Evolutionary conservation across 345 rosid species (phyloP).

Genomic region (Rhizophora mangle): DNA sequence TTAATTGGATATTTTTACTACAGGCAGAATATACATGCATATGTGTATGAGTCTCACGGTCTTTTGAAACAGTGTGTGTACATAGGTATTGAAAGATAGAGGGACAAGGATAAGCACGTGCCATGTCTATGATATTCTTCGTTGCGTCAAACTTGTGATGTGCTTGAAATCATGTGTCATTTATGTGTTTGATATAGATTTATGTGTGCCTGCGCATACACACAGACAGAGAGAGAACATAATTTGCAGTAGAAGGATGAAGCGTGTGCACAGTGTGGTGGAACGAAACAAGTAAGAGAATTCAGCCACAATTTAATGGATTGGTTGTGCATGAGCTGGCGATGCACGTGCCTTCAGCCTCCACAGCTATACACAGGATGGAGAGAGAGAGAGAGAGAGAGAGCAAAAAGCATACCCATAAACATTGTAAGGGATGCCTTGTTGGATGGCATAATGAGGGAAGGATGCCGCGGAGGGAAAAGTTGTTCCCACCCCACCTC

Average conservation of each 20-base stretch:
- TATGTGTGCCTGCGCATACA: neutral
- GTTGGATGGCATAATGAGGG: constrained; percentile 23
- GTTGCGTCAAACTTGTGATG: constrained; percentile 1
- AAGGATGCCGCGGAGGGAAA: constrained; percentile 14
- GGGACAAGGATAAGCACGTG: constrained; percentile 5
- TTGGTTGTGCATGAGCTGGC: constrained; percentile 15
- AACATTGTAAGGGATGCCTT: constrained; percentile 15
- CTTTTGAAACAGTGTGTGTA: no score
- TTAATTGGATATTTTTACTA: no score
- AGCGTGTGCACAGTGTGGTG: constrained; percentile 7
- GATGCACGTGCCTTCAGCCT: constrained; percentile 28
- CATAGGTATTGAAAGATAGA: neutral
- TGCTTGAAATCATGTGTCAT: neutral
- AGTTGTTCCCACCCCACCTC: constrained; percentile 6
- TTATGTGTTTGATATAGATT: neutral
- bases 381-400: neutral
- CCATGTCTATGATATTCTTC: neutral
- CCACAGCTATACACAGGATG: neutral
- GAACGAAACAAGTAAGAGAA: constrained; percentile 2
- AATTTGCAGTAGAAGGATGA: neutral
- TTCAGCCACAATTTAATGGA: constrained; percentile 16
- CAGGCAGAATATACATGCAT: neutral
- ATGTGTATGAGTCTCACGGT: no score
- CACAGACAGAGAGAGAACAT: constrained; percentile 12
- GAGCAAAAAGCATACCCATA: constrained; percentile 10